Conservation (phyloP, 2,329 filamentous ascomycete species). For the Purpureocillium takamizusanense region DNA sequence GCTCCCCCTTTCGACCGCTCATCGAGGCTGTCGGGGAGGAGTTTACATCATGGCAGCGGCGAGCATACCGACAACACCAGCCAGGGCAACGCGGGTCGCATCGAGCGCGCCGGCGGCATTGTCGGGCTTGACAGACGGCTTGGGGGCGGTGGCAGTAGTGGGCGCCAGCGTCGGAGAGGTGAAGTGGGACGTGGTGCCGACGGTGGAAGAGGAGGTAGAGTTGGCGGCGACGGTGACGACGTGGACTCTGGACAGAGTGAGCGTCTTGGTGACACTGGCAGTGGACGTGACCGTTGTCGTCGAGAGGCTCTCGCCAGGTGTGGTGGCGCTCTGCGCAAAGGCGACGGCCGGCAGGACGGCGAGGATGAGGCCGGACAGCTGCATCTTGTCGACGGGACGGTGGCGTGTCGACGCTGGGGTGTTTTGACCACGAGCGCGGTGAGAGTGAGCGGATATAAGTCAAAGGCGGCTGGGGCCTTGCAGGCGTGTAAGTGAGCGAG, state of each 20-base stretch:
- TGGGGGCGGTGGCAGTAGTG: constrained; percentile 16
- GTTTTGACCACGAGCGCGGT: not conserved
- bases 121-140: constrained; percentile 24
- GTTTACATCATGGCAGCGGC: constrained; percentile 42
- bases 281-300: constrained; percentile 42
- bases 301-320: constrained; percentile 6
- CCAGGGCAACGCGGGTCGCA: constrained; percentile 34
- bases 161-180: constrained; percentile 12
- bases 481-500: no score
- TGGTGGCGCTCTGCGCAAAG: constrained; percentile 32
- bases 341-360: constrained; percentile 46
- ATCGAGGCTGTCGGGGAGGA: no score
- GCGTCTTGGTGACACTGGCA: constrained; percentile 39
- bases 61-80: constrained; percentile 41
- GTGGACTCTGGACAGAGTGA: constrained; percentile 39
- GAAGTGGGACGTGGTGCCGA: constrained; percentile 11
- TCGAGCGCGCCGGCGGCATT: constrained; percentile 33
- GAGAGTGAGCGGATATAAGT: not conserved
- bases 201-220: constrained; percentile 24
- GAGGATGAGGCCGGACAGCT: constrained; percentile 32
- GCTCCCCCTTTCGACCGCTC: no score
- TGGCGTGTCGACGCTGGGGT: not conserved
- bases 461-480: no score
- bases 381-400: constrained; percentile 4
- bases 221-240: constrained; percentile 24